Base-by-base conservation (phyloP, 2,329 filamentous ascomycete genomes). In the Epichloe gansuensis region DNA sequence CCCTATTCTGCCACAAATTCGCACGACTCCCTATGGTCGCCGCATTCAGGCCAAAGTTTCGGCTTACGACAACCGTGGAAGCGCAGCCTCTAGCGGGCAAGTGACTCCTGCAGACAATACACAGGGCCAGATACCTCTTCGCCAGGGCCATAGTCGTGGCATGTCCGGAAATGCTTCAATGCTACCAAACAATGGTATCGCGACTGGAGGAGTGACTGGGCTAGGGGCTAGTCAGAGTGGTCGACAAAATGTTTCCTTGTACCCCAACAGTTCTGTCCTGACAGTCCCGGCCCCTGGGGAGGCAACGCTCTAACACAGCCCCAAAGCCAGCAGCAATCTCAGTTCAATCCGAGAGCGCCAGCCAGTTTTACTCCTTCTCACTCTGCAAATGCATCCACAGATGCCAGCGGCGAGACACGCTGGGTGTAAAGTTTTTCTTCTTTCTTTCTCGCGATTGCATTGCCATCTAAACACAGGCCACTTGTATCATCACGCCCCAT, bases 1-100 rank as follows among this genome's bases (percentile, higher is more conserved):
- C 41, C 89, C 91, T 1, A 83, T 94, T 56, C 74, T 97, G 41
- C 86, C 88, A 3, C 76, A 81, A 43, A 94, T 97, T 57, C 88
- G 91, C 57, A 85, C 88, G 61, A 96, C 91, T 43, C 91, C 93
- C 4, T 93, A 97, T 66, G 93, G 93, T 51, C 91, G 93, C 59
- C 89, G 93, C 56, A 94, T 97, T 62, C 85, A 88, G 65, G 86
- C 86, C 65, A 97, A 97, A 76, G 86, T 98, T 53, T 74, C 81
- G 58, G 73, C 78, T 28, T 77, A 76, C 56, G 81, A 84, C 58
- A 73, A 67, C 54, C 72, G 71, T 49, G 70, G 67, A 53, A 69
- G 65, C 51, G 67, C 69, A 53, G 60, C 65, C n/a, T 67, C 64
- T 35, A 77, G 72, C 50, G 75, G 75, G 25, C 76, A 80, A 60